Conservation (phyloP, 768 basidiomycete genomes). For the Leccinum subgranulosum region DNA sequence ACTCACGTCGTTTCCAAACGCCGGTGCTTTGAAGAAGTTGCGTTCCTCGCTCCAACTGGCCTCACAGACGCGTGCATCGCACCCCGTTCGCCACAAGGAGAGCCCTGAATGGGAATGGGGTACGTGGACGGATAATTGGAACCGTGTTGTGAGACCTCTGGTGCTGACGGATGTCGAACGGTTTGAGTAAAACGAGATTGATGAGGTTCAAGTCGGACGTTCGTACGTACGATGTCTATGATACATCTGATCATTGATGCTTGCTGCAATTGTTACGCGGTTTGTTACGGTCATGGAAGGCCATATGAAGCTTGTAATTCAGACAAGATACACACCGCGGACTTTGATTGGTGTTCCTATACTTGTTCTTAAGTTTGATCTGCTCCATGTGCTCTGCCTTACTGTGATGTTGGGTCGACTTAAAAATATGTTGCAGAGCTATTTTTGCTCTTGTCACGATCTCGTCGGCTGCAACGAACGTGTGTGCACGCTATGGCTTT, state of each 20-base stretch:
- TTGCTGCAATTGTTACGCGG: slow-evolving; percentile 1
- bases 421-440: background rate
- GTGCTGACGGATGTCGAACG: slow-evolving; percentile 33
- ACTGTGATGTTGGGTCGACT: background rate
- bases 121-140: slow-evolving; percentile 89
- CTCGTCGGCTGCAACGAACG: slow-evolving; percentile 12
- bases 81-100: slow-evolving; percentile 16
- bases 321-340: background rate
- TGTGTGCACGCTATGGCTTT: slow-evolving; percentile 1
- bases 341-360: too few species aligned
- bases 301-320: background rate
- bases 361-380: background rate
- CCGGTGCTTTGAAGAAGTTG: slow-evolving; percentile 47
- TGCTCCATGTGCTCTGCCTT: background rate
- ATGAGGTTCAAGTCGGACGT: background rate
- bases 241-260: background rate
- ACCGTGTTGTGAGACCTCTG: slow-evolving; percentile 59
- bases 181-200: slow-evolving; percentile 12
- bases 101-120: slow-evolving; percentile 54
- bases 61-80: slow-evolving; percentile 24
- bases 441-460: background rate
- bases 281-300: background rate
- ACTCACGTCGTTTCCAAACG: slow-evolving; percentile 58
- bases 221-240: background rate
- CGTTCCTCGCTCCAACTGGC: slow-evolving; percentile 46